Evolutionary conservation across 2,329 filamentous ascomycete species (phyloP), one percentile per base, ranked within the genome.

Genomic region (Colletotrichum brevisporum): DNA sequence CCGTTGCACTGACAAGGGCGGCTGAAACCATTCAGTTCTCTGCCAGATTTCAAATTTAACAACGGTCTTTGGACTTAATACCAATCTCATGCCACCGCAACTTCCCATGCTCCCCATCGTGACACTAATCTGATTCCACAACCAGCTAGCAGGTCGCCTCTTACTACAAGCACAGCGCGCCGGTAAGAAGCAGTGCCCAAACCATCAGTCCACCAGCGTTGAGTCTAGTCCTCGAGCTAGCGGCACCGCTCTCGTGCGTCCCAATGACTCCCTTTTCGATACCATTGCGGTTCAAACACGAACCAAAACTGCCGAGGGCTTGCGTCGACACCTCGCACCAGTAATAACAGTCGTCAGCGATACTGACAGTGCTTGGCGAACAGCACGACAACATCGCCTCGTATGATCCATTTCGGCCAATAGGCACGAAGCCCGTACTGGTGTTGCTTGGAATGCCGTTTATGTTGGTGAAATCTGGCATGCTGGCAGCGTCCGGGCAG

Each of bases 301-400:
- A 50, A 43, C 21, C 43, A 6, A 58, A 58, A 39, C 48, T 50
- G 24, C 36, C 18, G 24, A 48, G 39, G 36, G 48, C 18, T 6
- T 47, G 36, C n/a, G 50, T 63, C n/a, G 48, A 27, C 15, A 54
- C 39, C 48, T 48, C 60, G 52, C 51, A 50, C 60, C 50, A 56
- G 26, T 63, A 55, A 18, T 53, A 60, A 41, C 47, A 60, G 24
- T 55, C n/a, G 52, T 2, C 4, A 21, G 59, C 50, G 2, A 62
- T 55, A n/a, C 21, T 62, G 24, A 62, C 59, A 21, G 39, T n/a
- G n/a, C 45, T 15, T 16, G 50, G 59, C 15, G 50, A 62, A 36
- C 59, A 55, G 59, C 59, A 62, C 1, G 21, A 6, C 10, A 6
- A 21, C 59, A 62, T 62, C 0, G 59, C 59, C 24, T n/a, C 59